Evolutionary conservation across 345 rosid species (phyloP), one percentile per base, ranked within the genome.

Genomic region (Zanthoxylum bungeanum): DNA sequence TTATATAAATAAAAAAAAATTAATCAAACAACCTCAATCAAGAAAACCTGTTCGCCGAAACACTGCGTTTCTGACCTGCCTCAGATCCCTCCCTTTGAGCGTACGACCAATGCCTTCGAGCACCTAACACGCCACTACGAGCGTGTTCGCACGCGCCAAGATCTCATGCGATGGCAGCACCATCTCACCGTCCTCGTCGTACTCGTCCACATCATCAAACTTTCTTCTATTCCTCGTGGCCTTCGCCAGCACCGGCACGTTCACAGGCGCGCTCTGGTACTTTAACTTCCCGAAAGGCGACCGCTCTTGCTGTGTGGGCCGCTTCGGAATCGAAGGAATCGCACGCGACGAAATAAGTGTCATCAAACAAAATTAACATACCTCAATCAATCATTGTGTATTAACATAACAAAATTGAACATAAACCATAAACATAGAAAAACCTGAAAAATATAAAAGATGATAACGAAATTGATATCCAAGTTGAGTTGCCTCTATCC

Each of bases 141-240:
- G 85, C 25, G 94, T 79, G 72, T 86, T 82, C 14, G 92, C 78
- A 84, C 88, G 78, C 22, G 91, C 94, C 77, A 93, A 91, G 39
- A 90, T 86, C 88, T 89, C 93, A 51, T 93, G 98, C n/a, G 98
- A 97, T 28, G 97, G 93, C 73, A 92, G 81, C 90, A 85, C 85
- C 76, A 70, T 84, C 27, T 78, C 90, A 31, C 80, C 85, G 2
- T 81, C 92, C 3, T 73, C 87, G 17, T 82, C 86, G 58, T 75
- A 79, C 2, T 69, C 77, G 44, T 75, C 88, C 24, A 78, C 82
- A 10, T 85, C 79, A 30, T 82, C 90, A 27, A 85, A 86, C 8
- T 86, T 83, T 25, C 74, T 73, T 49, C 67, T 69, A 40, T 79
- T 82, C 60, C 84, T 82, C 92, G 76, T 82, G 1, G 68, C 58